Conservation (phyloP, 2,329 filamentous ascomycete genomes). For the Hysterium pulicare region DNA sequence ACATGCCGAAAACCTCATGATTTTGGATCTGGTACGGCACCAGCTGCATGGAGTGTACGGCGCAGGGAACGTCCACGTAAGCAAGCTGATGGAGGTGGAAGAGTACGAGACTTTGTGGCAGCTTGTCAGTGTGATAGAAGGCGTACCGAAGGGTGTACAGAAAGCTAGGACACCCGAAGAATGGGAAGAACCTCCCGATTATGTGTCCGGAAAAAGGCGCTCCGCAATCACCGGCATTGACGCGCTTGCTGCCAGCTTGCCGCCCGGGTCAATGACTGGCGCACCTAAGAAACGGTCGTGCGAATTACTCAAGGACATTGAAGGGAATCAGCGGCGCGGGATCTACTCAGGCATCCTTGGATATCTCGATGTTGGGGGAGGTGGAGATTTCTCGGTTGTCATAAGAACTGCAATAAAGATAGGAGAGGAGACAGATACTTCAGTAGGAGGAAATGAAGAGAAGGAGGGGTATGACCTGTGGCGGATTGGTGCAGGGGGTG, state of each 20-base stretch:
- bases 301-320: conserved; percentile 71
- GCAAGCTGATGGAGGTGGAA: conserved; percentile 79
- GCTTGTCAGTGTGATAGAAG: conserved; percentile 85
- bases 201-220: conserved; percentile 10
- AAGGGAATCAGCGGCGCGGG: conserved; percentile 61
- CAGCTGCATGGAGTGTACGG: conserved; percentile 85
- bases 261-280: conserved; percentile 94
- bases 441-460: neutral
- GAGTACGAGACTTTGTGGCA: conserved; percentile 90
- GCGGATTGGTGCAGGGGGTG: conserved; percentile 86
- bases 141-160: conserved; percentile 36
- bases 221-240: conserved; percentile 57
- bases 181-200: conserved; percentile 29
- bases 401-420: conserved; percentile 72
- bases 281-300: conserved; percentile 92
- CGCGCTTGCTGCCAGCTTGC: conserved; percentile 72
- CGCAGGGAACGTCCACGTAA: conserved; percentile 67
- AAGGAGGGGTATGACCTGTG: conserved; percentile 56
- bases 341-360: conserved; percentile 87
- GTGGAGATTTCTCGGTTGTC: conserved; percentile 86
- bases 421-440: conserved; percentile 14
- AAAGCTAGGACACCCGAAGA: conserved; percentile 26
- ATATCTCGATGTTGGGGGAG: conserved; percentile 81
- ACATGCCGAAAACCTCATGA: conserved; percentile 95
- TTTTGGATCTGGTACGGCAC: conserved; percentile 92